Evolutionary conservation across 148 eudicot species (phyloP).

Genomic region (Heliosperma pusillum): DNA sequence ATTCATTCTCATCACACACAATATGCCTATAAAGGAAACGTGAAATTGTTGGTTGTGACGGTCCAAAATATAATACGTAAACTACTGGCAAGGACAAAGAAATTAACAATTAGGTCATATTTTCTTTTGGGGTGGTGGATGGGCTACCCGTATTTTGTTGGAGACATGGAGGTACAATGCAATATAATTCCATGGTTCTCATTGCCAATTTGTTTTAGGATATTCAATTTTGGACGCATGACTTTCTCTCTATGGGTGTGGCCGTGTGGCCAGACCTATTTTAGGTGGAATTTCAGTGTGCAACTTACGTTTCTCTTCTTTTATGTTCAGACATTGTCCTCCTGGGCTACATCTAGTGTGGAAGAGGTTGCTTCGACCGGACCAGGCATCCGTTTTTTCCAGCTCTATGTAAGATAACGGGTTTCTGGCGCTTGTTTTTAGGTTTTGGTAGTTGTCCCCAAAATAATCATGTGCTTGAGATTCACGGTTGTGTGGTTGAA

Average conservation of each 20-base stretch:
- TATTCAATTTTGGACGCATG: not conserved
- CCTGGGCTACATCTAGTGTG: constrained; percentile 98
- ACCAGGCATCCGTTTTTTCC: constrained; percentile 98
- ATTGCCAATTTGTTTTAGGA: not conserved
- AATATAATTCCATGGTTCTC: not conserved
- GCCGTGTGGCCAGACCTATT: not conserved
- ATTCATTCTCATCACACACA: too few relatives aligned
- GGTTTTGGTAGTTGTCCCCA: not conserved
- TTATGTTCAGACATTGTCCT: constrained; percentile 69
- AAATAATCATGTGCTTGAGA: not conserved
- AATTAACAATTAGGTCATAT: not conserved
- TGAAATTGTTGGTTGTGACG: not conserved
- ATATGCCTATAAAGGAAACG: not conserved
- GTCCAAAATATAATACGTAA: not conserved
- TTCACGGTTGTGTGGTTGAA: not conserved
- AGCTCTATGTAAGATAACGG: constrained; percentile 75
- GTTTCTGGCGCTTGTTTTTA: not conserved
- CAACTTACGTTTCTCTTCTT: not conserved
- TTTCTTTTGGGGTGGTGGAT: not conserved
- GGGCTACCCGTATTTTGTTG: not conserved
- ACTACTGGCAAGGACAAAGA: not conserved
- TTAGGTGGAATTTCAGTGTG: not conserved
- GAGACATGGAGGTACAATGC: not conserved
- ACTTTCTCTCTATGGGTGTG: not conserved
- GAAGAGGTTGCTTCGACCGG: constrained; percentile 99